Evolutionary conservation across 2,329 filamentous ascomycete genomes (phyloP), one percentile per base, ranked within the genome.

Genomic region (Sordariomycetes sp.): DNA sequence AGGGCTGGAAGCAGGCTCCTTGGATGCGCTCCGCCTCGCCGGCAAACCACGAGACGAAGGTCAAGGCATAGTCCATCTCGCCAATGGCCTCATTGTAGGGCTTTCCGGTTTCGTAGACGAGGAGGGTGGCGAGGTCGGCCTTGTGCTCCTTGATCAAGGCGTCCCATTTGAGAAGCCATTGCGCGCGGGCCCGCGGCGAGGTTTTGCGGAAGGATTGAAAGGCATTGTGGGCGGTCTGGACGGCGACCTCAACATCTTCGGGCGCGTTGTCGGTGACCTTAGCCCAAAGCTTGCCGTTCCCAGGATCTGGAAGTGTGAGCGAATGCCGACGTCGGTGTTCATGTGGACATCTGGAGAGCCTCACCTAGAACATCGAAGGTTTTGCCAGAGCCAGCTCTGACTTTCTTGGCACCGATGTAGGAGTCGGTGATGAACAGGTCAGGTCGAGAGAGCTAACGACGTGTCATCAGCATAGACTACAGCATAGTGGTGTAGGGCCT

Each of bases 1-100:
- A 63, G 1, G 78, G 68, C 1, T 67, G 63, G 30, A 74, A 70
- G 5, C 80, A 67, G 0, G 68, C 68, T 12, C 82, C 82, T 63
- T 48, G 79, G 18, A 65, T 15, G 63, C 16, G 66, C 70, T 1
- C 33, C 53, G 67, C 65, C 42, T 70, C 67, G 9, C 64, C 63
- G 0, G 67, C 57, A 40, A 77, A 77, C 72, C 72, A 78, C 55
- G 68, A 68, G 3, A 64, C 60, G 44, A 76, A 75, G 1, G 61
- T 57, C 0, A 61, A 47, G 3, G 67, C 68, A 39, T 76, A 75
- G 46, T 74, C 70, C 26, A 78, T 51, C 44, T 78, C 73, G 5
- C 60, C 70, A 5, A 60, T 51, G 0, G 73, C 63, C 44, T 78
- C 72, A 10, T 58, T 49, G 0, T 74, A 53, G 2, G 73, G 70